Evolutionary conservation across 352 stramenopile genomes (phyloP).

Genomic region (Pythium insidiosum): DNA sequence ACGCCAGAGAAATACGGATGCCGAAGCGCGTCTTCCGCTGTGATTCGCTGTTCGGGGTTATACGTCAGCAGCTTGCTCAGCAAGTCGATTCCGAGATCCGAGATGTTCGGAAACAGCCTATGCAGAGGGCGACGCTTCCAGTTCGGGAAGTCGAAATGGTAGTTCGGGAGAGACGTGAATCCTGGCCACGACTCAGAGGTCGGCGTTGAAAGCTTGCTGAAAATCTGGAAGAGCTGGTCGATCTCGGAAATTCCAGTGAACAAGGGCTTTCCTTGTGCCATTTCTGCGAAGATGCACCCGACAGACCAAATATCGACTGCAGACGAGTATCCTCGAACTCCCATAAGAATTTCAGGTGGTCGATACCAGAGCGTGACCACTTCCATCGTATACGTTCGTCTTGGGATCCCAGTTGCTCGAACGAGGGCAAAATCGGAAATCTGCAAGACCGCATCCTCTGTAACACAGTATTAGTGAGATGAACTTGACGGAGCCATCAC

Average conservation of each 20-base stretch:
- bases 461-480: constrained; percentile 2
- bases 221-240: constrained; percentile 84
- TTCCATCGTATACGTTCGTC: constrained; percentile 86
- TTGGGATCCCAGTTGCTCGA: constrained; percentile 79
- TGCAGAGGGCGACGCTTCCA: constrained; percentile 64
- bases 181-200: constrained; percentile 95
- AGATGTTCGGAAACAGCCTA: constrained; percentile 65
- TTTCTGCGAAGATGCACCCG: constrained; percentile 98
- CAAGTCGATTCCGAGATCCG: constrained; percentile 59
- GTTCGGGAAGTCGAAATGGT: constrained; percentile 87
- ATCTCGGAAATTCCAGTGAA: constrained; percentile 81
- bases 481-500: neutral
- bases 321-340: constrained; percentile 73
- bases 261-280: constrained; percentile 83
- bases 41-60: constrained; percentile 77
- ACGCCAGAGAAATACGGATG: constrained; percentile 74
- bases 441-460: constrained; percentile 64
- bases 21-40: constrained; percentile 69
- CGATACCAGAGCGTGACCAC: constrained; percentile 90
- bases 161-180: constrained; percentile 96
- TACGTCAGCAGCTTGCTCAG: constrained; percentile 73
- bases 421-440: constrained; percentile 87
- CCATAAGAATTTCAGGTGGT: constrained; percentile 87
- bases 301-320: constrained; percentile 92
- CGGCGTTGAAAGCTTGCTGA: constrained; percentile 94